Base-by-base conservation (phyloP, 306 rosid species). In the Medicago arabica region DNA sequence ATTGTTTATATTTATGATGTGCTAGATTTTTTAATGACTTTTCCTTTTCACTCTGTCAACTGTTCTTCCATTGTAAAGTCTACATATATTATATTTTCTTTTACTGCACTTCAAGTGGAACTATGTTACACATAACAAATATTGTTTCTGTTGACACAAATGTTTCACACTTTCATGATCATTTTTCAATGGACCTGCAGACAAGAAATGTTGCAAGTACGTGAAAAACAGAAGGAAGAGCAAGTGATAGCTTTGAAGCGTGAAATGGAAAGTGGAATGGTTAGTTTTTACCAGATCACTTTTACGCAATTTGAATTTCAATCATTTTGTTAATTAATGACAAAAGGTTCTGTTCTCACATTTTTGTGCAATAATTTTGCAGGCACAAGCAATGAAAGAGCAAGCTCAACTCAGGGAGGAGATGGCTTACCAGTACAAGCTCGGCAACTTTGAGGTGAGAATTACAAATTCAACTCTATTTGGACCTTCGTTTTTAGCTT, bases 301-400 rank as follows among this genome's bases (percentile, higher is more conserved):
- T 58, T 55, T 55, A 50, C 59, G 28, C 67, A 69, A 44, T 41
- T 72, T 60, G 9, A 43, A 72, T 34, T 54, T 9, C 12, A 23
- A 28, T 47, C 13, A 44, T 67, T 43, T 18, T 44, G 38, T 74
- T 59, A 28, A 67, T 44, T 59, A 38, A 67, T 44, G 38, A n/a
- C 57, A 28, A 23, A 23, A 60, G 34, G 46, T 28, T 65, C 61
- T 36, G 72, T 47, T 63, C 38, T 69, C 47, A 67, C 38, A 8
- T 71, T 69, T 36, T 5, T 18, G 19, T 74, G 47, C 60, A 57
- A 75, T 82, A 23, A 74, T 53, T 68, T 78, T 46, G 44, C 89
- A 95, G 99, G 99, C 99, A n/a, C 97, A 92, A 69, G 97, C 99
- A 72, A 95, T 95, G 99, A 95, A 95, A 85, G 99, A 92, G 85